phyloP scores from a whole-genome alignment of 768 basidiomycete species.

The Steccherinum ochraceum region DNA sequence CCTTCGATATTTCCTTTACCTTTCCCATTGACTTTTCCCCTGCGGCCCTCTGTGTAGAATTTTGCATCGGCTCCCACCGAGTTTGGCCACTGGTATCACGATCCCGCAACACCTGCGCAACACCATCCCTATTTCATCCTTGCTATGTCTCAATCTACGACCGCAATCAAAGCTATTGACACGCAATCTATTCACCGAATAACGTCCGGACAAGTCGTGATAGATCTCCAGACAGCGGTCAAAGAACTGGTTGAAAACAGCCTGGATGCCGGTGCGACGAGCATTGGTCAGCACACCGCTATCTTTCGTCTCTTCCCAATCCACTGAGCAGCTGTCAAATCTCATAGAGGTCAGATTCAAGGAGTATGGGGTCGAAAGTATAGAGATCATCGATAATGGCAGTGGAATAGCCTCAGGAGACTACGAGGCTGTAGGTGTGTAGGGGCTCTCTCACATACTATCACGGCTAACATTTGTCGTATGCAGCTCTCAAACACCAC shows the following conservation, averaged over 20 bases:
- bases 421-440: constrained; percentile 71
- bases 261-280: constrained; percentile 86
- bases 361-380: constrained; percentile 71
- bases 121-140: too few relatives aligned
- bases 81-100: too few relatives aligned
- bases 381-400: constrained; percentile 94
- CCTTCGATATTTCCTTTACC: background rate
- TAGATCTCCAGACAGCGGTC: constrained; percentile 88
- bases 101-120: too few relatives aligned
- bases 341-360: constrained; percentile 81
- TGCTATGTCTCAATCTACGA: background rate
- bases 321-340: background rate
- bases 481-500: constrained; percentile 78
- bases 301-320: background rate
- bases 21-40: too few relatives aligned
- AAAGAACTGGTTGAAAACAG: constrained; percentile 98
- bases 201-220: constrained; percentile 91
- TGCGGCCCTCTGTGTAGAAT: too few relatives aligned
- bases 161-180: constrained; percentile 62
- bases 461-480: too few relatives aligned
- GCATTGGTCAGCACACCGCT: constrained; percentile 57
- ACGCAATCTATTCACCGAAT: constrained; percentile 75
- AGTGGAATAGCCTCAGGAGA: constrained; percentile 75
- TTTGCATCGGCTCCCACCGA: too few relatives aligned
- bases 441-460: background rate